Base-by-base conservation (phyloP, 169 alveolate species). In the Cryptosporidium bovis region DNA sequence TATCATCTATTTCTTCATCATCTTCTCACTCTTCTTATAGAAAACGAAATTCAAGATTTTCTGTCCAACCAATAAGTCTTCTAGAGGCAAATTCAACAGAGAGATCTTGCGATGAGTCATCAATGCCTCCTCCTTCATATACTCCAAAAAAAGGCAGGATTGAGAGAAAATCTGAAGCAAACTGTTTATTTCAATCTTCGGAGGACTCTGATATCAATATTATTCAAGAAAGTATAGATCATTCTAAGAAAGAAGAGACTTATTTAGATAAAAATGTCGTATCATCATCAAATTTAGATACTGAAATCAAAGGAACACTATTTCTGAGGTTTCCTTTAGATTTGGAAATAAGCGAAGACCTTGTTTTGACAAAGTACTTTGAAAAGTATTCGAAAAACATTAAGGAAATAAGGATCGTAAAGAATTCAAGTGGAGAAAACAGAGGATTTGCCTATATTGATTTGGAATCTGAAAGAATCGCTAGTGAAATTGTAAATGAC, bases 371-470 rank as follows among this genome's bases (percentile, higher is more conserved):
- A 10, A n/a, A 82, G 20, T 44, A 89, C 44, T 65, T 67, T 8
- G 67, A 83, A 6, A 58, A 82, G 16, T 64, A 82, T 13, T 29
- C 24, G 56, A 33, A 24, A 89, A 16, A 46, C 18, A 29, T 51
- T 4, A 51, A 36, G 29, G 82, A 91, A 92, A 68, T 91, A 29
- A 90, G 94, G 33, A 10, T 89, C 15, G 83, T 90, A 16, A 55
- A 27, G 20, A 91, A 91, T 71, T 53, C 51, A 34, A 65, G 66
- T 15, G 69, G 84, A 5, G 50, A 56, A 12, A 77, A 85, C n/a
- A 91, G 58, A 27, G 94, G 94, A 18, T 91, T 90, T 64, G 93
- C 92, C 6, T 91, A 91, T 36, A 82, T 67, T 10, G 94, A 91
- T 56, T 64, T 91, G 27, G 83, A 64, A 13, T 46, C 92, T 6